These are phyloP conservation scores for Diphasiastrum complanatum DNA, from an alignment of 83 land plant genomes.

Conservation along the genomic window DNA sequence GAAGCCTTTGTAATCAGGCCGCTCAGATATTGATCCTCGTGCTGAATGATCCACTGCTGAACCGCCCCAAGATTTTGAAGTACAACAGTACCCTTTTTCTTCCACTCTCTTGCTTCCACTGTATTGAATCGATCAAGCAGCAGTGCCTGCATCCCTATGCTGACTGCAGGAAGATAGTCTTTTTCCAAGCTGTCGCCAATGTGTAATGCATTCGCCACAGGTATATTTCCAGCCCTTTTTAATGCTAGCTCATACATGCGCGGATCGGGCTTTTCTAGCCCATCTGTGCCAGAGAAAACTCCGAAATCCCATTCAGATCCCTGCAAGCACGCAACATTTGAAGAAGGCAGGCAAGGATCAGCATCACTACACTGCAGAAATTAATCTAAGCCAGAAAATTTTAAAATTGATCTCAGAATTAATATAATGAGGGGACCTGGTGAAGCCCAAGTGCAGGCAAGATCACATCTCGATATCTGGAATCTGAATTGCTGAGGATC, in stretches of 20 bases:
- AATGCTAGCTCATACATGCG: constrained; percentile 67
- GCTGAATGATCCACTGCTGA: constrained; percentile 31
- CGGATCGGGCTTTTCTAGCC: constrained; percentile 86
- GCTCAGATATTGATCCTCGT: too few relatives aligned
- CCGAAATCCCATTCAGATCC: constrained; percentile 95
- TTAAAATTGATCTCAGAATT: too few relatives aligned
- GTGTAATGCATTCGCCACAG: constrained; percentile 57
- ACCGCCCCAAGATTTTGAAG: constrained; percentile 58
- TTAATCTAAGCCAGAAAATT: too few relatives aligned
- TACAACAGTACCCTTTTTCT: constrained; percentile 60
- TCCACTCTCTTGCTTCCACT: constrained; percentile 54
- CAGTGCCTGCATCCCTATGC: constrained; percentile 72
- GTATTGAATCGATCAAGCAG: constrained; percentile 73
- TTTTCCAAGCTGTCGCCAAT: constrained; percentile 87
- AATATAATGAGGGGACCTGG: background rate
- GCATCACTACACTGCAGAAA: too few relatives aligned
- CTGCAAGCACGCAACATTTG: too few relatives aligned
- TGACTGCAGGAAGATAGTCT: constrained; percentile 64
- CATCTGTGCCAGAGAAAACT: constrained; percentile 86
- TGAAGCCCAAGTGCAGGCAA: constrained; percentile 4
- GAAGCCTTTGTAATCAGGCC: too few relatives aligned
- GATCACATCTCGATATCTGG: background rate
- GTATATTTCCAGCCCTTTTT: constrained; percentile 62
- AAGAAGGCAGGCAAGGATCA: too few relatives aligned
- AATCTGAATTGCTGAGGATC: constrained; percentile 4